Percentiles rank a stretch among this genome's conserved stretches.
Evolutionary conservation across 352 stramenopile species (phyloP).

Genomic region (Globisporangium emineosum): DNA sequence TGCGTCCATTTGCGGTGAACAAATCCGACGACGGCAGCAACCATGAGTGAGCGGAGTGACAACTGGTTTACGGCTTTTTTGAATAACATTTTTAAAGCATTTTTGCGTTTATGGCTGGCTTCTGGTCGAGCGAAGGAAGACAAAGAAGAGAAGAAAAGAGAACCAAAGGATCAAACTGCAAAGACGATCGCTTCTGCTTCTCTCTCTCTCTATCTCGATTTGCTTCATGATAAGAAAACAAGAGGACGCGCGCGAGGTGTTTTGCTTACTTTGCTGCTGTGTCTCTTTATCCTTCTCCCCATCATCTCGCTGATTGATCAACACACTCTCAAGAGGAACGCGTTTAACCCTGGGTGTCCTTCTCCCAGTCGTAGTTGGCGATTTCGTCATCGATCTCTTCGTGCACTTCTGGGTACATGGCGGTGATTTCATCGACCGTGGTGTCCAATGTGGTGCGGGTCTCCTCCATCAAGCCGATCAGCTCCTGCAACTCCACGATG

Average conservation of each 20-base stretch:
- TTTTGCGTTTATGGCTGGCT: conserved; percentile 14
- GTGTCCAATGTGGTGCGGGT: conserved; percentile 82
- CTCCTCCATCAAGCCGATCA: conserved; percentile 80
- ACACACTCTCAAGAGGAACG: background rate
- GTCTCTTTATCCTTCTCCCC: background rate
- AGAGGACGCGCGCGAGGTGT: background rate
- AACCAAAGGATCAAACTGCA: background rate
- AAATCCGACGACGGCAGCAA: background rate
- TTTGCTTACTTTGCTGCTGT: background rate
- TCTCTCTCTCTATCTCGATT: background rate
- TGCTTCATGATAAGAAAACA: background rate
- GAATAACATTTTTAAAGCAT: conserved; percentile 20
- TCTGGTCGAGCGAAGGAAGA: background rate
- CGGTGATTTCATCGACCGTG: conserved; percentile 81
- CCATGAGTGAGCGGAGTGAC: background rate
- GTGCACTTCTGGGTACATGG: conserved; percentile 83
- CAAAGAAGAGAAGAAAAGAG: background rate
- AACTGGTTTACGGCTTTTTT: background rate
- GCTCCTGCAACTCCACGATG: conserved; percentile 83
- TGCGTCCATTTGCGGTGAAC: background rate
- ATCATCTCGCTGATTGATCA: background rate
- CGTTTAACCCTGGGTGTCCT: conserved; percentile 79
- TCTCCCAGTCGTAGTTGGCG: conserved; percentile 87
- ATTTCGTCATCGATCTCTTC: conserved; percentile 89
- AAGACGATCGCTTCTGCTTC: background rate